A percentile compares a stretch with the other conserved stretches of the same genome.
Evolutionary conservation across 2,329 filamentous ascomycete genomes (phyloP).

Genomic region (Podosphaera leucotricha): DNA sequence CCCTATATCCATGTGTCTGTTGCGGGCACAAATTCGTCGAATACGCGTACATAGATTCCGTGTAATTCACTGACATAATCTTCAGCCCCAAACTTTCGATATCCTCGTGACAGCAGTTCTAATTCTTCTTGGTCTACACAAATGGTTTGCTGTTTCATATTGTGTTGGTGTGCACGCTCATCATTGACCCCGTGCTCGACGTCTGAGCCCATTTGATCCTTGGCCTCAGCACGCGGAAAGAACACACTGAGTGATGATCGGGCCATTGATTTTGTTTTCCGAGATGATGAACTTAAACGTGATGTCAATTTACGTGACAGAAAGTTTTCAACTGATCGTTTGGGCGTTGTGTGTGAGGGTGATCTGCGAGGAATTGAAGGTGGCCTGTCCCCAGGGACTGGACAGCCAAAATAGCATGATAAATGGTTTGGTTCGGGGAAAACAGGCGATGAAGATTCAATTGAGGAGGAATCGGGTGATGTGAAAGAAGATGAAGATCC

Average conservation of each 20-base stretch:
- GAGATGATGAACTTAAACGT: constrained; percentile 33
- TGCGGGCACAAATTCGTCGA: constrained; percentile 6
- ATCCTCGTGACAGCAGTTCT: constrained; percentile 42
- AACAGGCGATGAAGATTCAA: constrained; percentile 19
- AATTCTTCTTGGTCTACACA: constrained; percentile 50
- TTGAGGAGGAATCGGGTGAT: constrained; percentile 22
- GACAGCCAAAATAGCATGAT: constrained; percentile 35
- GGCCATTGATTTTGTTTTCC: constrained; percentile 32
- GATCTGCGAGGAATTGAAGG: constrained; percentile 57
- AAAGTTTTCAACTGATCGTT: constrained; percentile 24
- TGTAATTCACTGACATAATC: constrained; percentile 72
- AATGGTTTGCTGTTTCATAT: constrained; percentile 17
- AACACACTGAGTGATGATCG: constrained; percentile 24
- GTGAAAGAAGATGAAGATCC: constrained; percentile 19
- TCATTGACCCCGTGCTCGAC: constrained; percentile 57
- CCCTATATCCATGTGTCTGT: background rate
- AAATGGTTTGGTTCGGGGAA: constrained; percentile 41
- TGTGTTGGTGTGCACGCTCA: constrained; percentile 68
- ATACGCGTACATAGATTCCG: constrained; percentile 23
- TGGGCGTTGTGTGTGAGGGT: constrained; percentile 67
- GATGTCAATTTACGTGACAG: constrained; percentile 44
- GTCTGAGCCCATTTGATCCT: constrained; percentile 3
- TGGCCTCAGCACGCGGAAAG: constrained; percentile 8
- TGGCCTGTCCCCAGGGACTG: constrained; percentile 18
- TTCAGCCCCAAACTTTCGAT: constrained; percentile 50